Evolutionary conservation across 257 asterid genomes (phyloP), one percentile per base, ranked within the genome.

Genomic region (Solanum chaucha): DNA sequence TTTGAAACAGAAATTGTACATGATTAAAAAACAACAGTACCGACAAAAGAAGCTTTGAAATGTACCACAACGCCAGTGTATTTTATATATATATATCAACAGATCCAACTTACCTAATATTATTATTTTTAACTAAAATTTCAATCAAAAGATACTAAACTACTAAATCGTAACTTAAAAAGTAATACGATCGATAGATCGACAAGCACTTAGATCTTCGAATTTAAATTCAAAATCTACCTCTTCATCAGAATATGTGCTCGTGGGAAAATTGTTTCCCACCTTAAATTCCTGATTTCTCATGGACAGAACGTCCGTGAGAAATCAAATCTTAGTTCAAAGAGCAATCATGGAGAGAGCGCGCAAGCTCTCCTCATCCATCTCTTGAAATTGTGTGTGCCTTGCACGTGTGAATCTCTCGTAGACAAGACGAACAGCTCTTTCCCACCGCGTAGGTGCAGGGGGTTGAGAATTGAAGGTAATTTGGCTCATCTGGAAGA

Each of bases 401-500:
- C 97, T 89, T 12, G 86, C 90, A 73, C 87, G 93, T 2, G 28
- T 72, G 46, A 92, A 28, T 68, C 94, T 91, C 86, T 89, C 91
- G 61, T 5, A 85, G 30, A 95, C 90, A 61, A 94, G 41, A 64
- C 94, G 93, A 70, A 93, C 74, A 22, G 94, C 94, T 89, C 98
- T 84, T 90, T 88, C 94, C 94, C 95, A 93, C 88, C 98, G 89
- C 55, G 12, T n/a, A 17, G 28, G 34, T 0, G 22, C 26, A 9
- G 41, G 48, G 48, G 84, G 84, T 40, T 70, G 84, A 51, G 87
- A 19, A 35, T 86, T 87, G 20, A 86, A 82, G 5, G 88, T 88
- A 5, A 95, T 94, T 41, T 88, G 96, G 22, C 93, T 87, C 90
- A 92, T 83, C 74, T 93, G 98, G 67, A 95, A 93, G 86, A 90